Conservation (phyloP, 495 filamentous ascomycete genomes). For the Aspergillus nidulans region DNA sequence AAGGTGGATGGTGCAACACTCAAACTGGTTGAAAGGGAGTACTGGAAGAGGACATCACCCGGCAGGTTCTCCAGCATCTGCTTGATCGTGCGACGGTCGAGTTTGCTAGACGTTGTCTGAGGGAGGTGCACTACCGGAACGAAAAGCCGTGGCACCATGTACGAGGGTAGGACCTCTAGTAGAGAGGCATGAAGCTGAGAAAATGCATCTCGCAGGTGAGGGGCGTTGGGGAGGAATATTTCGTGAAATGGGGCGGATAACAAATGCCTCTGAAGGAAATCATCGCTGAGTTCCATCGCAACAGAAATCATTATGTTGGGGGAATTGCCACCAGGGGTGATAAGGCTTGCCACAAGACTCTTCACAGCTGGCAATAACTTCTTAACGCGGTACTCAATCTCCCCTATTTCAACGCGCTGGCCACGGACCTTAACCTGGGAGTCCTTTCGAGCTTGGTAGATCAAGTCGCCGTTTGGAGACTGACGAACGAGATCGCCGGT, state of each 20-base stretch:
- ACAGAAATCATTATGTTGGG: neutral
- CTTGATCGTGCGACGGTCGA: conserved; percentile 30
- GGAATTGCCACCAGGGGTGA: neutral
- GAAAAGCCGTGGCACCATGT: conserved; percentile 44
- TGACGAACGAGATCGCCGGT: conserved; percentile 40
- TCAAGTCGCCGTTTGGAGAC: conserved; percentile 1
- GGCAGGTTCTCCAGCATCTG: conserved; percentile 15
- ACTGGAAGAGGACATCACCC: conserved; percentile 11
- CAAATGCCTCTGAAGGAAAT: neutral
- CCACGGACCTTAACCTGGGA: conserved; percentile 47
- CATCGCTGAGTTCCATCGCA: neutral
- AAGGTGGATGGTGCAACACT: neutral
- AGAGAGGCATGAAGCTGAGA: neutral
- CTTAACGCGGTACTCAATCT: conserved; percentile 36
- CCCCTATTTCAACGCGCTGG: conserved; percentile 27
- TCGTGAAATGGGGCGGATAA: neutral
- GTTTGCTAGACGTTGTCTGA: conserved; percentile 36
- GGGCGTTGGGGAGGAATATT: neutral
- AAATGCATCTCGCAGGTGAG: neutral
- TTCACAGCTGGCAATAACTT: neutral
- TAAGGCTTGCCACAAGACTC: conserved; percentile 1
- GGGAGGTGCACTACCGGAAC: conserved; percentile 36
- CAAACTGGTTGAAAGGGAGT: neutral
- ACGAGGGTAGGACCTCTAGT: conserved; percentile 20
- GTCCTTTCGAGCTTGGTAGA: conserved; percentile 25